Conservation (phyloP, 1,284 basidiomycete genomes). For the Agaricales sp. region DNA sequence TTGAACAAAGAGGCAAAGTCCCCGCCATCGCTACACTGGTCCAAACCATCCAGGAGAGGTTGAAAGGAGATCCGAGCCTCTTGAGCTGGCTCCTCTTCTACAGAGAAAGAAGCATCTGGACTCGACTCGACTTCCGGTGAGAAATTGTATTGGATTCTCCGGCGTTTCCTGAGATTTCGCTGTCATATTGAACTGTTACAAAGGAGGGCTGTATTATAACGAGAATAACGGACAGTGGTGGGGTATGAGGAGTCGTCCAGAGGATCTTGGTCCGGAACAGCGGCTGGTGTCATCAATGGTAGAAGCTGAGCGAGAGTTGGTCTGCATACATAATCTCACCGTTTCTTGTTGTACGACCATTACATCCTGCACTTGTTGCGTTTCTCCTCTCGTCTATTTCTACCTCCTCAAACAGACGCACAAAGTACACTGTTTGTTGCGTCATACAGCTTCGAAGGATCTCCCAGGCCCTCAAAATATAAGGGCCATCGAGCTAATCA, state of each 20-base stretch:
- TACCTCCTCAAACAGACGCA: no score
- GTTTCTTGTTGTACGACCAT: no score
- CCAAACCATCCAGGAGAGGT: background rate
- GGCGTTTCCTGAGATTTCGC: background rate
- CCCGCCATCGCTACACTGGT: background rate
- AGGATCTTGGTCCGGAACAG: background rate
- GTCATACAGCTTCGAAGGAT: background rate
- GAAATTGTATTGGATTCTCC: background rate
- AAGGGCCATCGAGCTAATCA: no score
- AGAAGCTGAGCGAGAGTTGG: background rate
- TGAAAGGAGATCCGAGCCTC: background rate
- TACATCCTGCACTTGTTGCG: background rate
- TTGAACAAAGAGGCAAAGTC: background rate
- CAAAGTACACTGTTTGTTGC: background rate
- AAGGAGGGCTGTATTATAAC: background rate
- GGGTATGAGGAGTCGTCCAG: background rate
- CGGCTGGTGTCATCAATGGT: background rate
- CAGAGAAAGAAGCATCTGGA: background rate
- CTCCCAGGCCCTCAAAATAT: no score
- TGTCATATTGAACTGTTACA: background rate
- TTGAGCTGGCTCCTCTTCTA: background rate
- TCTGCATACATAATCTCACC: background rate
- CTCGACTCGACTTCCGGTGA: background rate
- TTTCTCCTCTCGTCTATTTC: no score
- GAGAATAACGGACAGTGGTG: background rate